Base-by-base conservation (phyloP, 176 grass and related monocot species). In the Triticum turgidum region DNA sequence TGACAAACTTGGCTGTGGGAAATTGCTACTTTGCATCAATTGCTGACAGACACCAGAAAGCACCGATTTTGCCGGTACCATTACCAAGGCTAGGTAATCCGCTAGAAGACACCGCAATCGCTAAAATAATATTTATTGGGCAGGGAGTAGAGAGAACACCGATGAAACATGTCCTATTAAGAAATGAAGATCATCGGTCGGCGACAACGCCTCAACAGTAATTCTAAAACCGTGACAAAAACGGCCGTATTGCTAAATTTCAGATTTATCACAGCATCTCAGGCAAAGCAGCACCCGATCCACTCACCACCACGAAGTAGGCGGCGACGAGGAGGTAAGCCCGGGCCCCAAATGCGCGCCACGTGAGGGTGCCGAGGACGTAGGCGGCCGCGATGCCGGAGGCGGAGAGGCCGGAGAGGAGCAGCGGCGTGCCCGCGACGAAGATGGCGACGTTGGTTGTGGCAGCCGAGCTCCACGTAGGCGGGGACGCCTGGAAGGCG, bases 291-390 rank as follows among this genome's bases (percentile, higher is more conserved):
- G 51, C 5, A 63, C 22, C 47, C 15, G n/a, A 33, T 73, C 38
- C 25, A 88, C 93, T 96, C 69, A 96, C 97, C 76, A 87, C 79
- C 13, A 95, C 62, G 71, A 99, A 94, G 76, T 99, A 96, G 33
- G 94, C 47, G 27, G 62, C 97, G 17, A 94, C 94, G 8, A 98
- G 6, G 79, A 98, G 82, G 81, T 81, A 91, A 3, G 90, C 94
- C 10, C 66, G 84, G 25, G 35, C 29, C 11, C 90, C 92, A 20
- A 98, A 96, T 63, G 92, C 93, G 39, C 94, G 86, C 97, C 97
- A 98, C 0, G 92, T 94, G 41, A 94, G 86, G 61, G 82, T 94
- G 22, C 94, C 93, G 12, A 96, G 89, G 14, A 96, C 65, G 54
- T 92, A 96, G 7, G 97, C 94, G 10, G 90, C 84, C 77, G 70